Conservation (phyloP, 257 asterid species). For the Plectranthus barbatus region DNA sequence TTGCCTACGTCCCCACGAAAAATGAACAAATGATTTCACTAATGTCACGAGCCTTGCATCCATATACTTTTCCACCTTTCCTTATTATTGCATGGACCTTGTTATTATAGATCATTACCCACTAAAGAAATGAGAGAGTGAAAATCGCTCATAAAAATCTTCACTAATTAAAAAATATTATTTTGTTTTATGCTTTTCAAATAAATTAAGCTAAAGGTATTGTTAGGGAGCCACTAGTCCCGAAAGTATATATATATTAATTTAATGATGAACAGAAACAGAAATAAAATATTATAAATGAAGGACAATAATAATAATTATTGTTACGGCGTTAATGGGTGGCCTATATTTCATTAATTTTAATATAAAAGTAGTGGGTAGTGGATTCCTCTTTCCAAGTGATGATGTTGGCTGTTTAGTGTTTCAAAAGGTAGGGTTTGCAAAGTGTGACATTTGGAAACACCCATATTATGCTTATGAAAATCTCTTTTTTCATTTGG, state of each 20-base stretch:
- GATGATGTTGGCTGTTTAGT: conserved; percentile 22
- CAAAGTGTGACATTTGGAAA: conserved; percentile 15
- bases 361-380: neutral
- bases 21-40: too few relatives aligned
- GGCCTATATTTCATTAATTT: conserved; percentile 45
- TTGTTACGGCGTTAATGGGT: conserved; percentile 27
- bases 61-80: too few relatives aligned
- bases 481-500: conserved; percentile 22
- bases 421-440: conserved; percentile 5
- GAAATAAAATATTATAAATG: conserved; percentile 4
- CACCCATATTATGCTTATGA: too few relatives aligned
- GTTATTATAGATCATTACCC: too few relatives aligned
- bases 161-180: too few relatives aligned
- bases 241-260: conserved; percentile 1
- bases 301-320: conserved; percentile 23
- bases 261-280: neutral
- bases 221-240: neutral
- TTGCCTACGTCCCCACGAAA: too few relatives aligned
- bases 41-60: too few relatives aligned
- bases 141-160: too few relatives aligned
- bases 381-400: conserved; percentile 30
- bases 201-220: neutral
- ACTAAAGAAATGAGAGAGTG: too few relatives aligned
- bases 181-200: too few relatives aligned
- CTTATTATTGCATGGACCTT: too few relatives aligned